Base-by-base conservation (phyloP, 495 filamentous ascomycete species). In the Hyphodiscus hymeniophilus region DNA sequence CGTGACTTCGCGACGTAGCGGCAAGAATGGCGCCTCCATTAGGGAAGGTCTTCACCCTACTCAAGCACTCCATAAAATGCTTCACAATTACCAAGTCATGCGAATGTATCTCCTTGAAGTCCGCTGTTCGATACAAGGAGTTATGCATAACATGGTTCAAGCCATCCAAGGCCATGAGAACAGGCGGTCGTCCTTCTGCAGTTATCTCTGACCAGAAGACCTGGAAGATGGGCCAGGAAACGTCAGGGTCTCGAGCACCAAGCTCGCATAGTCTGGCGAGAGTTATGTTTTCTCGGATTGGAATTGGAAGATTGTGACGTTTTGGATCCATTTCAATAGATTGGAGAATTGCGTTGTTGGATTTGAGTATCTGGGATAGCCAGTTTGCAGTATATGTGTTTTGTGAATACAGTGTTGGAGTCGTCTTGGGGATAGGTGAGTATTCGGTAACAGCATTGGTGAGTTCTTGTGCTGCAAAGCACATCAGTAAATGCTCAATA, bases 21-120 rank as follows among this genome's bases (percentile, higher is more conserved):
- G 82, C 88, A 7, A 94, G 64, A 11, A 97, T 66, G 20, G 81
- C 72, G 47, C 89, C 89, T 46, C 92, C 91, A 57, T 88, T 87
- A 16, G 80, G 71, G 38, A 97, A 74, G 21, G 58, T 35, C 2
- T 51, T 58, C 42, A 59, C 57, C 26, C 86, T 86, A 47, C 71
- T 68, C 10, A 98, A 71, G 47, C 80, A 71, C 11, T 81, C 77
- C 20, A 84, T 59, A 67, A 94, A 96, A 45, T 83, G 74, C n/a
- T 75, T 71, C 20, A 92, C 72, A 32, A 95, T 71, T 7, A 76
- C 72, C 23, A 98, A 73, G 58, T 95, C 82, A 66, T 94, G 87
- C 15, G 92, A 75, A 71, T 98, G 92, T 57, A 98, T 85, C 16
- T 67, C 75, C 43, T 85, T 70, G 57, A 75, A 83, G 18, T 80